Conservation (phyloP, 225 moss, liverwort and hornwort species). For the Sphagnum contortum region DNA sequence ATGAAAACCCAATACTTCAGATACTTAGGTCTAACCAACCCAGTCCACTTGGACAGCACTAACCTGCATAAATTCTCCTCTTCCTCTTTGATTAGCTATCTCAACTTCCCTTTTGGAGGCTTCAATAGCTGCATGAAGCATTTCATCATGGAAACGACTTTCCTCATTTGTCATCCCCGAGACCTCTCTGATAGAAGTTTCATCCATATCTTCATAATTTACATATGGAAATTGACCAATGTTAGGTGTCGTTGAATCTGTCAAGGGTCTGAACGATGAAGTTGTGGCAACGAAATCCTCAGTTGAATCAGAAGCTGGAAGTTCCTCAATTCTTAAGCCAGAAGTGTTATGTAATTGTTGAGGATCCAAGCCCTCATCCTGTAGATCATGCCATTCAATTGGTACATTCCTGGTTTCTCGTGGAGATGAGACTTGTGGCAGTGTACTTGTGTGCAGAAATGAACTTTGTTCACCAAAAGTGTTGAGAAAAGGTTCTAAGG, state of each 20-base stretch:
- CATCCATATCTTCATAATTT: constrained; percentile 17
- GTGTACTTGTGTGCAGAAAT: constrained; percentile 8
- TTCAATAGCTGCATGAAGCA: constrained; percentile 58
- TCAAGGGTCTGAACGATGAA: constrained; percentile 21
- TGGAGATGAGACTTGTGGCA: constrained; percentile 19
- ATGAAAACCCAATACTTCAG: not conserved
- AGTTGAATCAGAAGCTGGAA: constrained; percentile 20
- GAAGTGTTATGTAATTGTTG: constrained; percentile 7
- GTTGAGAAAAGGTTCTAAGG: not conserved
- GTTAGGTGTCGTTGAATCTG: constrained; percentile 14
- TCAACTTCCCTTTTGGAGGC: constrained; percentile 46
- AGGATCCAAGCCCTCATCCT: constrained; percentile 13
- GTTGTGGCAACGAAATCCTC: constrained; percentile 37
- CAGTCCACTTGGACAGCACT: not conserved
- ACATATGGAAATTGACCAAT: constrained; percentile 12
- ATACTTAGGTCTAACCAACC: not conserved
- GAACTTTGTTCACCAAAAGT: constrained; percentile 6
- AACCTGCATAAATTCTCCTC: constrained; percentile 20
- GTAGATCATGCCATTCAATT: constrained; percentile 27
- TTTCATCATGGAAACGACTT: constrained; percentile 47
- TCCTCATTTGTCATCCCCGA: constrained; percentile 31
- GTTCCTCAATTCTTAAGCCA: constrained; percentile 37
- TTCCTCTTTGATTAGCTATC: constrained; percentile 23
- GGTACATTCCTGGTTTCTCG: constrained; percentile 29
- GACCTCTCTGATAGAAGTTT: constrained; percentile 41